Evolutionary conservation across 1,284 basidiomycete genomes (phyloP).

Genomic region (Cystobasidium slooffiae): DNA sequence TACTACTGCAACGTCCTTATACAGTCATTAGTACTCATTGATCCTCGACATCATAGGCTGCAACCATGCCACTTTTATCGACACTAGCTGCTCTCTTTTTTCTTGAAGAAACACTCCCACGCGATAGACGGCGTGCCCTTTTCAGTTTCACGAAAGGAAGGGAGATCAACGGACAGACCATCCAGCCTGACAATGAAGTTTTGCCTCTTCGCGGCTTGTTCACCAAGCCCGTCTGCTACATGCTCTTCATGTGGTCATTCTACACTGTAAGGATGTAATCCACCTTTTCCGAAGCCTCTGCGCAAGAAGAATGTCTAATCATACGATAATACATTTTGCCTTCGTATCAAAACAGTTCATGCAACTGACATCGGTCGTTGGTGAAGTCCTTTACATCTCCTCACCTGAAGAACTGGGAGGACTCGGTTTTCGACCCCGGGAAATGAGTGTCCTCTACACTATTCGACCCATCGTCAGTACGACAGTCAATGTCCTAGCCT

Average conservation of each 20-base stretch:
- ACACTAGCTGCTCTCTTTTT: not conserved
- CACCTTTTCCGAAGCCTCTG: too few relatives aligned
- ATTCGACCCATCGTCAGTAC: slow-evolving; percentile 16
- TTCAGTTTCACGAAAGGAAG: not conserved
- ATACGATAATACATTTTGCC: not conserved
- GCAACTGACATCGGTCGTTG: not conserved
- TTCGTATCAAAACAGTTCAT: not conserved
- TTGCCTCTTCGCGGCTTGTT: slow-evolving; percentile 19
- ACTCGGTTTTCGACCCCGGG: slow-evolving; percentile 5
- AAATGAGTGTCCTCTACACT: slow-evolving; percentile 18
- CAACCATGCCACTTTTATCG: not conserved
- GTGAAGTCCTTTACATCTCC: slow-evolving; percentile 33
- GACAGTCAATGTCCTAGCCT: not conserved
- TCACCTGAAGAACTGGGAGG: slow-evolving; percentile 9
- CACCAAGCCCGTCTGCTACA: slow-evolving; percentile 17
- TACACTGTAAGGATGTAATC: slow-evolving; percentile 32
- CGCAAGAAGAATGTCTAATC: not conserved
- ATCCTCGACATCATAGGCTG: not conserved
- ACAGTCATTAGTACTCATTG: not conserved
- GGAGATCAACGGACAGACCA: not conserved
- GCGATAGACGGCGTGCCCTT: not conserved
- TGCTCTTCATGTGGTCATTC: slow-evolving; percentile 14
- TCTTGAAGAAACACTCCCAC: slow-evolving; percentile 23
- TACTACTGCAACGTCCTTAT: not conserved
- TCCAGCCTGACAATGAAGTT: too few relatives aligned